Percentiles rank a stretch among this genome's conserved stretches.
phyloP scores from a whole-genome alignment of 345 rosid genomes.

The Heritiera fomes region DNA sequence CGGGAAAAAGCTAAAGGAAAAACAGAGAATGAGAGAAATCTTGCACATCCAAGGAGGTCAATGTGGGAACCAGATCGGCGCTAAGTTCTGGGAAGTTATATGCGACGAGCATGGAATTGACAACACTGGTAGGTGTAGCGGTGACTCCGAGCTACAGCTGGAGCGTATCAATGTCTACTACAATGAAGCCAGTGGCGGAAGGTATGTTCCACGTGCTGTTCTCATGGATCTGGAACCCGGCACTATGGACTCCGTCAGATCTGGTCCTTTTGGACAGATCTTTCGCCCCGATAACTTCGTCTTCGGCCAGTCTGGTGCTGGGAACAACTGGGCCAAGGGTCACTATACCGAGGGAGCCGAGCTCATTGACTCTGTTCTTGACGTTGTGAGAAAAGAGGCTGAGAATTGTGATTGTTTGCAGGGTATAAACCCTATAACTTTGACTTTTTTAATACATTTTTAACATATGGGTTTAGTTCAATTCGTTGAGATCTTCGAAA shows the following conservation, averaged over 20 bases:
- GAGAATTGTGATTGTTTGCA: conserved; percentile 26
- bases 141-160: conserved; percentile 19
- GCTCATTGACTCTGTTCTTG: conserved; percentile 23
- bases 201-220: conserved; percentile 22
- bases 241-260: conserved; percentile 23
- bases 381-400: conserved; percentile 22
- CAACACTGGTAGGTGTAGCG: conserved; percentile 14
- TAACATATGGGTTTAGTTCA: background rate
- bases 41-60: conserved; percentile 25
- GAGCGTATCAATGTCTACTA: conserved; percentile 24
- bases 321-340: conserved; percentile 23
- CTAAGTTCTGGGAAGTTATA: conserved; percentile 21
- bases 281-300: conserved; percentile 23
- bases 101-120: conserved; percentile 25
- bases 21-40: conserved; percentile 20
- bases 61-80: conserved; percentile 25
- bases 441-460: background rate
- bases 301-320: conserved; percentile 22
- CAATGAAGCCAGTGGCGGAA: conserved; percentile 18
- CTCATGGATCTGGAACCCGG: conserved; percentile 22
- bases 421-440: background rate
- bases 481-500: background rate
- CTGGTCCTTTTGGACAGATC: conserved; percentile 22
- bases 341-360: conserved; percentile 25
- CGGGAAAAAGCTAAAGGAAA: background rate